Conservation (phyloP, 2,329 filamentous ascomycete species). For the Fusarium burgessii region DNA sequence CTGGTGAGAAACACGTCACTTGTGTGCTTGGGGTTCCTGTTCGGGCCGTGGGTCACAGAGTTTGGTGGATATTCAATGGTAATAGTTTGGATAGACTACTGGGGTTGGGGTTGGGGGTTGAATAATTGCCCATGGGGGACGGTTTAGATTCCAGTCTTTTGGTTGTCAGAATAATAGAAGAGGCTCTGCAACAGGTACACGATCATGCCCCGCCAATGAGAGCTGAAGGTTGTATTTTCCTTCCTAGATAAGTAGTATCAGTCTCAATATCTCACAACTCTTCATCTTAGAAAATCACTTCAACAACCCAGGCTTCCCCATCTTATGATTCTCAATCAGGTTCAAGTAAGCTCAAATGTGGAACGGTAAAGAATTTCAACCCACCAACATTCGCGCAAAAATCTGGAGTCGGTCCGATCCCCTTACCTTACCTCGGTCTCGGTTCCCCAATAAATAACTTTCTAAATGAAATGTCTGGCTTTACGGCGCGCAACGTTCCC, state of each 20-base stretch:
- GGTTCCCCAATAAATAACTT: neutral
- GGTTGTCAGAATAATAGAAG: neutral
- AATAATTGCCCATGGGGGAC: conserved; percentile 32
- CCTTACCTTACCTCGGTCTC: conserved; percentile 21
- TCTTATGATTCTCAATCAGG: conserved; percentile 9
- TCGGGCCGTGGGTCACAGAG: conserved; percentile 3
- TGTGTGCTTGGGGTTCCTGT: conserved; percentile 14
- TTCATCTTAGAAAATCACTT: neutral
- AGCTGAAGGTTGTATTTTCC: neutral
- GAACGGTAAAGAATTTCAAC: conserved; percentile 31
- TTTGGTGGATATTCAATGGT: conserved; percentile 21
- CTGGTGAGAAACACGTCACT: conserved; percentile 19
- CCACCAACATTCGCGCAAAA: conserved; percentile 23
- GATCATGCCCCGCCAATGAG: conserved; percentile 6
- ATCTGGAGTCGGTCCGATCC: conserved; percentile 35
- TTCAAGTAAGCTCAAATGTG: conserved; percentile 31
- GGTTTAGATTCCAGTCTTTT: neutral
- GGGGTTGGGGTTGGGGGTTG: conserved; percentile 10
- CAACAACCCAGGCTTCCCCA: neutral
- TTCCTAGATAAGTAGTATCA: neutral
- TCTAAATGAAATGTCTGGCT: neutral
- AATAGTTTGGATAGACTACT: conserved; percentile 21
- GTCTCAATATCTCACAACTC: neutral
- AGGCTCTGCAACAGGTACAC: neutral
- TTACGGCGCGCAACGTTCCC: neutral